phyloP scores from a whole-genome alignment of 176 grass and related monocot genomes.

The Aegilops tauschii region DNA sequence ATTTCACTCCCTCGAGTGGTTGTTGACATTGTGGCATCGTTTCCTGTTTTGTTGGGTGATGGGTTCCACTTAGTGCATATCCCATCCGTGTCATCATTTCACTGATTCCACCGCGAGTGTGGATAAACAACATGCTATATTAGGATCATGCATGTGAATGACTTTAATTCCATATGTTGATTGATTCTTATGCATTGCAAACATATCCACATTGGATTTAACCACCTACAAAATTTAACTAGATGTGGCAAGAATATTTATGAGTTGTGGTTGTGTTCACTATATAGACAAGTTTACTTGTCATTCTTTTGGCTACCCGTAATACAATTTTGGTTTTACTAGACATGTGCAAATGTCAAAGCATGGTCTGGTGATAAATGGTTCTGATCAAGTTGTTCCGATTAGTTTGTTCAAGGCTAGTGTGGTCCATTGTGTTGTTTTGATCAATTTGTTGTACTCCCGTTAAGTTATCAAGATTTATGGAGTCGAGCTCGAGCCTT shows the following conservation, averaged over 20 bases:
- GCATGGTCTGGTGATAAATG: too few relatives aligned
- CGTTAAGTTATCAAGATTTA: too few relatives aligned
- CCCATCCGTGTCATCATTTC: neutral
- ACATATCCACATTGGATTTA: neutral
- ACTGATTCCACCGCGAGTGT: neutral
- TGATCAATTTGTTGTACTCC: too few relatives aligned
- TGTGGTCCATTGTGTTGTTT: too few relatives aligned
- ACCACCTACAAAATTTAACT: neutral
- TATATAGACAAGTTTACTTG: neutral
- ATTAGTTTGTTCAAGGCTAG: too few relatives aligned
- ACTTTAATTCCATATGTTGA: neutral
- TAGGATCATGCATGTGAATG: neutral
- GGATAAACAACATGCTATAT: neutral
- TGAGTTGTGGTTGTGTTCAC: neutral
- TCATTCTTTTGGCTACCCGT: too few relatives aligned
- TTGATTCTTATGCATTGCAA: neutral
- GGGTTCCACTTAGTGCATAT: constrained; percentile 39
- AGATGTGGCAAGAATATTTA: neutral
- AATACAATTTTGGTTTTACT: too few relatives aligned
- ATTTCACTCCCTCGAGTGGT: neutral
- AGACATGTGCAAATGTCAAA: too few relatives aligned
- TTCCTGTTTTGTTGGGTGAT: neutral
- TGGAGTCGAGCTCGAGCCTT: too few relatives aligned
- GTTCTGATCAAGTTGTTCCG: too few relatives aligned
- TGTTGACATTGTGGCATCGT: neutral